These are phyloP conservation scores for Cryptococcus hybrid DNA, from an alignment of 1,284 basidiomycete genomes.

Conservation along the genomic window DNA sequence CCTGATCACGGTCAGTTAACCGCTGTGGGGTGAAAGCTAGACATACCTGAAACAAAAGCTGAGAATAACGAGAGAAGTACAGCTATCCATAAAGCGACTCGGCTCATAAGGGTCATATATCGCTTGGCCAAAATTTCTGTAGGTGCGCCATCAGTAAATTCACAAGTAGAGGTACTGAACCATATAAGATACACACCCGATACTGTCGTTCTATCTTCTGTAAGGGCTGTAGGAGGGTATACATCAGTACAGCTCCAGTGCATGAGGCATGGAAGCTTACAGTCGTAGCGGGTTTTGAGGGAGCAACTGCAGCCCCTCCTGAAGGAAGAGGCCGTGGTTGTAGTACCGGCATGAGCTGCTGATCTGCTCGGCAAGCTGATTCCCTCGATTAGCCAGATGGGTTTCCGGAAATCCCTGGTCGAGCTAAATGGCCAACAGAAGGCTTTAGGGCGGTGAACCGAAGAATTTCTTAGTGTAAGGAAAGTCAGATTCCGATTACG, in stretches of 20 bases:
- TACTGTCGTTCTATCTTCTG: constrained; percentile 36
- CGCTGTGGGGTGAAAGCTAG: background rate
- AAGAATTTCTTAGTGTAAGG: too few species aligned
- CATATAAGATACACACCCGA: constrained; percentile 17
- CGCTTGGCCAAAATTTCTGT: constrained; percentile 32
- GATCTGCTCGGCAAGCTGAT: too few species aligned
- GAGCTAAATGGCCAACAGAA: too few species aligned
- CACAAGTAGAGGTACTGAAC: background rate
- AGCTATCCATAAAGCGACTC: constrained; percentile 17
- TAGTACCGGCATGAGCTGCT: background rate
- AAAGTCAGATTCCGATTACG: too few species aligned
- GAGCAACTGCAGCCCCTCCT: background rate
- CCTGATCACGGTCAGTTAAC: background rate
- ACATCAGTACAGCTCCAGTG: background rate
- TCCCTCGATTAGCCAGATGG: too few species aligned
- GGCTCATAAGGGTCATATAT: constrained; percentile 22
- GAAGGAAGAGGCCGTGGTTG: background rate
- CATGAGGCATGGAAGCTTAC: background rate
- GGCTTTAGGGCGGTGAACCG: too few species aligned
- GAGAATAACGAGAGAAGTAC: constrained; percentile 5
- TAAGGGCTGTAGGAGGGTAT: constrained; percentile 2
- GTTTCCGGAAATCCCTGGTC: too few species aligned
- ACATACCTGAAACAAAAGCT: constrained; percentile 14
- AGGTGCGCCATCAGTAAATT: background rate
- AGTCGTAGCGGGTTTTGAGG: background rate